These are phyloP conservation scores for Symmetrospora coprosmae DNA, from an alignment of 768 basidiomycete species.

Conservation along the genomic window DNA sequence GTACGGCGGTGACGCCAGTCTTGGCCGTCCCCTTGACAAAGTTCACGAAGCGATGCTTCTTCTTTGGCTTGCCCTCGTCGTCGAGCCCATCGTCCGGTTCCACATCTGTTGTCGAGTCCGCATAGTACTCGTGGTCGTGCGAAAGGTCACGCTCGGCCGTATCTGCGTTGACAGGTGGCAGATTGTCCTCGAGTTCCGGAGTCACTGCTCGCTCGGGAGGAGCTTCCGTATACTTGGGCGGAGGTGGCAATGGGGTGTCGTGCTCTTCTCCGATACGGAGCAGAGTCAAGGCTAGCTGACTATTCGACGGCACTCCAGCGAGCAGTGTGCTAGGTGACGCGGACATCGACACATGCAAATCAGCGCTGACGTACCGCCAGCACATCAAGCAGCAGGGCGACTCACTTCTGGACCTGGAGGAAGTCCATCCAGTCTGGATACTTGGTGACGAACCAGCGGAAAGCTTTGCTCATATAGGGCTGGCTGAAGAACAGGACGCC, in stretches of 20 bases:
- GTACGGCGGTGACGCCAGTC: conserved; percentile 33
- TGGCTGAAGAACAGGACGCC: conserved; percentile 42
- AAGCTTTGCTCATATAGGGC: conserved; percentile 36
- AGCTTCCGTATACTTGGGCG: conserved; percentile 31
- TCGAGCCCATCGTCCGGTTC: not conserved
- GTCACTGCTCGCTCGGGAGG: conserved; percentile 20
- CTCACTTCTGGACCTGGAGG: conserved; percentile 40
- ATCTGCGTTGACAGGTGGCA: conserved; percentile 17
- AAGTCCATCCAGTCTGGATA: conserved; percentile 39
- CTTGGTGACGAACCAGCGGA: conserved; percentile 35
- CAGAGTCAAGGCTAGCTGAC: conserved; percentile 41
- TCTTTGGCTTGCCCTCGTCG: conserved; percentile 5
- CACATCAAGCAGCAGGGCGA: not conserved
- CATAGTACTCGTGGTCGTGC: conserved; percentile 15
- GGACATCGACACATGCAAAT: no score
- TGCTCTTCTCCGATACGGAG: conserved; percentile 40
- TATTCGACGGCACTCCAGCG: conserved; percentile 41
- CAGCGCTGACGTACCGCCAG: no score
- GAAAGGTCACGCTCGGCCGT: conserved; percentile 9
- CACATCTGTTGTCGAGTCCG: not conserved
- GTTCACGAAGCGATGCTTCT: conserved; percentile 28
- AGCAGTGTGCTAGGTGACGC: conserved; percentile 36
- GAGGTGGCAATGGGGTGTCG: conserved; percentile 40
- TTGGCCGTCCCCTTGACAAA: conserved; percentile 35
- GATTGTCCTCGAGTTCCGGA: conserved; percentile 17